Percentiles rank a stretch among this genome's conserved stretches.
These are phyloP conservation scores for Rutstroemia sp. DNA, from an alignment of 2,329 filamentous ascomycete genomes.

Conservation along the genomic window DNA sequence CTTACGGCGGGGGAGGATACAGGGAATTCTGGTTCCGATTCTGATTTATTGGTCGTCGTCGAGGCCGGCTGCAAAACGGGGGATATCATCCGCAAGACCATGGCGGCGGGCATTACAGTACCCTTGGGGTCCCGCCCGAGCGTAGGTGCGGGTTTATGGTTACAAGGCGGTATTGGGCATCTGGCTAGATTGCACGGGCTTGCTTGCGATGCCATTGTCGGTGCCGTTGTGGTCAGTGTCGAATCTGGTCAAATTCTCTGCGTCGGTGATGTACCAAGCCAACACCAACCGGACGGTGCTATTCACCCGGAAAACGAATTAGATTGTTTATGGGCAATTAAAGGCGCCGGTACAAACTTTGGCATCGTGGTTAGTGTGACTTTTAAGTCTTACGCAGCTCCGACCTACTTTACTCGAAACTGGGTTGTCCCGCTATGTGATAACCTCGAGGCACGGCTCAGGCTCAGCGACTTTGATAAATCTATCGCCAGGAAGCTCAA, in stretches of 20 bases:
- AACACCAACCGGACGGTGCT: slow-evolving; percentile 14
- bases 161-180: slow-evolving; percentile 55
- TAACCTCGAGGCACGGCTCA: slow-evolving; percentile 26
- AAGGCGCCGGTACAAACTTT: slow-evolving; percentile 22
- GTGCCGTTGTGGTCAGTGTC: slow-evolving; percentile 49
- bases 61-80: slow-evolving; percentile 49
- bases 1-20: slow-evolving; percentile 18
- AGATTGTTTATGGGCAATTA: slow-evolving; percentile 20
- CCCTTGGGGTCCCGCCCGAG: slow-evolving; percentile 55
- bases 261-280: slow-evolving; percentile 36
- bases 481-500: slow-evolving; percentile 35
- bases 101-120: slow-evolving; percentile 43
- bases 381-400: slow-evolving; percentile 16
- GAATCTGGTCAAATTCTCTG: slow-evolving; percentile 39
- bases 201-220: slow-evolving; percentile 51
- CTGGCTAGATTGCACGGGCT: slow-evolving; percentile 39
- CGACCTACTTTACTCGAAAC: slow-evolving; percentile 17
- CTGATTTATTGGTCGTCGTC: slow-evolving; percentile 38
- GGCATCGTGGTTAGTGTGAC: slow-evolving; percentile 20
- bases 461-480: slow-evolving; percentile 35
- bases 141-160: slow-evolving; percentile 54
- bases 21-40: slow-evolving; percentile 11
- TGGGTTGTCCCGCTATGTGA: slow-evolving; percentile 16
- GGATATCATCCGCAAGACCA: slow-evolving; percentile 40
- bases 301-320: slow-evolving; percentile 15